These are phyloP conservation scores for Cyclostephanos tholiformis DNA, from an alignment of 108 stramenopile species.

Conservation along the genomic window DNA sequence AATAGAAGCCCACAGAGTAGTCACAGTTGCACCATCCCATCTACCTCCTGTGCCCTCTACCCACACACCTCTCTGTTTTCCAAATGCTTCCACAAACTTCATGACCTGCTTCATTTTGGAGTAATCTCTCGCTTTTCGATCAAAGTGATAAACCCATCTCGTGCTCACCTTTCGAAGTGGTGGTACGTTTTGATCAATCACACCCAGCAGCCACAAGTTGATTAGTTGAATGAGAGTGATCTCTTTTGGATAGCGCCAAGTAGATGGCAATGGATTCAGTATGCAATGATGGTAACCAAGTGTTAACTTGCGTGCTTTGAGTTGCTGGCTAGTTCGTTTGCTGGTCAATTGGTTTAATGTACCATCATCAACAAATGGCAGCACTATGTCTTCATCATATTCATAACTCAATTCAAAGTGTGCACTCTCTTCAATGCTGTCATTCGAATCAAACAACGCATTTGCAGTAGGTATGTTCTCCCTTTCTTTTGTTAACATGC, in stretches of 20 bases:
- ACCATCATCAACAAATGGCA: neutral
- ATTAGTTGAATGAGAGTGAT: conserved; percentile 7
- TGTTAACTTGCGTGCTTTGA: neutral
- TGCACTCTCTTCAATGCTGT: neutral
- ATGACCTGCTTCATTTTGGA: conserved; percentile 3
- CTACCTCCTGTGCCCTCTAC: neutral
- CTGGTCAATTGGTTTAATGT: neutral
- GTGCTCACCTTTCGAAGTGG: neutral
- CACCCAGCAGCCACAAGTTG: conserved; percentile 5
- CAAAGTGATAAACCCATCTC: neutral
- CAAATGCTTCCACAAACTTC: conserved; percentile 3
- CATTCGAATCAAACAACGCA: no score
- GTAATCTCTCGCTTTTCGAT: neutral
- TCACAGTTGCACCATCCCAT: neutral
- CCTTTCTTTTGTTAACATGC: neutral
- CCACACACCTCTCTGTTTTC: neutral
- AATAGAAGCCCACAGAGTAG: neutral
- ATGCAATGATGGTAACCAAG: neutral
- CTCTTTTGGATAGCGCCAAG: conserved; percentile 1
- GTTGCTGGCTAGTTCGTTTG: neutral
- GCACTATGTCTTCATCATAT: neutral
- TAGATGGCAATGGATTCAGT: neutral
- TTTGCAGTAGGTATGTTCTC: no score
- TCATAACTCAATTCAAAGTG: neutral
- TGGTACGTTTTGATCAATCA: neutral